These are phyloP conservation scores for Blastomyces parvus DNA, from an alignment of 2,329 filamentous ascomycete genomes.

Conservation along the genomic window DNA sequence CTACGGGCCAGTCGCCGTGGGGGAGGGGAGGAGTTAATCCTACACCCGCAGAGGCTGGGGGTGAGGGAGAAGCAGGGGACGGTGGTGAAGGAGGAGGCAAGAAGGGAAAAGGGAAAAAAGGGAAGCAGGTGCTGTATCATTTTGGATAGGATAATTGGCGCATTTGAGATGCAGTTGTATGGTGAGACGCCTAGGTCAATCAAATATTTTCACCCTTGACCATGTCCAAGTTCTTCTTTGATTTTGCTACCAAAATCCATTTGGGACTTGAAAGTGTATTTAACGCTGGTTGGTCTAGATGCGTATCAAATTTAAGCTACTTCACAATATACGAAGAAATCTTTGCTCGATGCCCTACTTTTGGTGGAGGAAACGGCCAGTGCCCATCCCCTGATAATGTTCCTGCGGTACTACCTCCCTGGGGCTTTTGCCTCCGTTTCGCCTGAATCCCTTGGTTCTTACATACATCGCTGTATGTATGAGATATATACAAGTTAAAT, in stretches of 20 bases:
- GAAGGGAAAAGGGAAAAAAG: slow-evolving; percentile 30
- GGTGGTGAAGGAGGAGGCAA: slow-evolving; percentile 13
- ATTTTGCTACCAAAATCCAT: neutral
- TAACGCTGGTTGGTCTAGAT: neutral
- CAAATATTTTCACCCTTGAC: neutral
- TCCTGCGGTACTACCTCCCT: no score
- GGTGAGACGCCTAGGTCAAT: neutral
- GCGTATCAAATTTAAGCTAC: no score
- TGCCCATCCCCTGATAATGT: no score
- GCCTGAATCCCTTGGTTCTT: no score
- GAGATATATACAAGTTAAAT: no score
- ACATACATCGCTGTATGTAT: no score
- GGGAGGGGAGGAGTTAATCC: slow-evolving; percentile 18
- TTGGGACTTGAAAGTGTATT: neutral
- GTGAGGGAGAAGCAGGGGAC: slow-evolving; percentile 16
- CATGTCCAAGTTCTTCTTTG: neutral
- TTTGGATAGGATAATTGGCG: slow-evolving; percentile 23
- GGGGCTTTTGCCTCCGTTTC: no score
- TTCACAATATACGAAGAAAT: no score
- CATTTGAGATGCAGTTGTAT: neutral
- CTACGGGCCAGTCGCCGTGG: slow-evolving; percentile 32
- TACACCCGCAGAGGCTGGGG: slow-evolving; percentile 13
- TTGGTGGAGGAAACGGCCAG: no score
- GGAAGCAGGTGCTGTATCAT: slow-evolving; percentile 33
- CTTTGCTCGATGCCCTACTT: no score